These are phyloP conservation scores for Pseudodiploospora longispora DNA, from an alignment of 2,329 filamentous ascomycete genomes.

Conservation along the genomic window DNA sequence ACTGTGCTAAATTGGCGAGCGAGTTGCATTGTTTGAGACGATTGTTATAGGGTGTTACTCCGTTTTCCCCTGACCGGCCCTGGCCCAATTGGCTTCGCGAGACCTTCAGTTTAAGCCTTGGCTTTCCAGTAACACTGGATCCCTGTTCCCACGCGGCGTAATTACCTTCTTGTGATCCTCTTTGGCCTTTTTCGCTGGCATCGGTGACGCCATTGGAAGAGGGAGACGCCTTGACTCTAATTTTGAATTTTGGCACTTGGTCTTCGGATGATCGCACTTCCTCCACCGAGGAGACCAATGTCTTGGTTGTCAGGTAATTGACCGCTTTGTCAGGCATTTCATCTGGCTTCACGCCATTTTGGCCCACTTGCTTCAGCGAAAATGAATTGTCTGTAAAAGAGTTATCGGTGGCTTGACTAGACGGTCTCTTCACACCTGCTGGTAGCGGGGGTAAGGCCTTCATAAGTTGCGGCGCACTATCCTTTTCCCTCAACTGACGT, in stretches of 20 bases:
- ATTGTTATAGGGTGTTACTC: constrained; percentile 12
- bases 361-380: background rate
- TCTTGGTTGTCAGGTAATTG: background rate
- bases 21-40: constrained; percentile 25
- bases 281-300: background rate
- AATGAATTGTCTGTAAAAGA: too few species aligned
- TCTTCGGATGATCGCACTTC: constrained; percentile 1
- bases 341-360: background rate
- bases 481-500: constrained; percentile 36
- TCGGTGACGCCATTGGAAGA: constrained; percentile 6
- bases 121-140: constrained; percentile 14
- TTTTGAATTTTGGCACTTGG: constrained; percentile 19
- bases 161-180: background rate
- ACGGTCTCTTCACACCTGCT: constrained; percentile 12
- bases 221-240: constrained; percentile 17
- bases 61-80: constrained; percentile 8
- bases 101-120: constrained; percentile 25
- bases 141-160: constrained; percentile 1
- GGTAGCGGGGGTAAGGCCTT: constrained; percentile 43
- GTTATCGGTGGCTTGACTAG: constrained; percentile 1
- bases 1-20: constrained; percentile 20
- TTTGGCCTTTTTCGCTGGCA: background rate
- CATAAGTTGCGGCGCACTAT: constrained; percentile 44
- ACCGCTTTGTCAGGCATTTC: too few species aligned
- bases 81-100: constrained; percentile 21